Evolutionary conservation across 257 asterid genomes (phyloP).

Genomic region (Verbena officinalis): DNA sequence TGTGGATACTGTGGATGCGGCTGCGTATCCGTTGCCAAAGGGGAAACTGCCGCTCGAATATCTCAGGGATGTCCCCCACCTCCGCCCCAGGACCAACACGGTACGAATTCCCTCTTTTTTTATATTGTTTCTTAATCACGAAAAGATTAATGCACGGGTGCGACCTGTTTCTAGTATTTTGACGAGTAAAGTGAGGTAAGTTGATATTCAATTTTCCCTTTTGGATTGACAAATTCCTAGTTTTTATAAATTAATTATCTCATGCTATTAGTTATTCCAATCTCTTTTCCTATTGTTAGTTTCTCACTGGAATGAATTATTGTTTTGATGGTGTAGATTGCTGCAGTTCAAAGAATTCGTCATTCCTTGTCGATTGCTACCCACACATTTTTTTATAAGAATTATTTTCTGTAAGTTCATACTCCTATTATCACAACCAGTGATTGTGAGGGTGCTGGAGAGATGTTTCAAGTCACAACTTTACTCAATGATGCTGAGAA

Average conservation of each 20-base stretch:
- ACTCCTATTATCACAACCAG: slow-evolving; percentile 94
- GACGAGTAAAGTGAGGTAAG: too few relatives aligned
- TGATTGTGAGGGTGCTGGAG: too few relatives aligned
- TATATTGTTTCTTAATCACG: too few relatives aligned
- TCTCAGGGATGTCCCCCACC: slow-evolving; percentile 80
- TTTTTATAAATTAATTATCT: too few relatives aligned
- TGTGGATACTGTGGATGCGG: slow-evolving; percentile 86
- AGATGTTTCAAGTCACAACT: slow-evolving; percentile 95
- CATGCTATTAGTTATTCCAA: too few relatives aligned
- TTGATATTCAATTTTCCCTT: too few relatives aligned
- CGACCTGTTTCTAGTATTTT: too few relatives aligned
- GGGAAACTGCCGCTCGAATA: slow-evolving; percentile 70
- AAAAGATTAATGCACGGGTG: too few relatives aligned
- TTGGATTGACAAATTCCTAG: too few relatives aligned
- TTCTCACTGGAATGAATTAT: too few relatives aligned
- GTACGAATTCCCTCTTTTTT: slow-evolving; percentile 47
- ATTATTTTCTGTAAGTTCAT: slow-evolving; percentile 84
- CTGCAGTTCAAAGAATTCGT: slow-evolving; percentile 87
- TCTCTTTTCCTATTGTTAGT: too few relatives aligned
- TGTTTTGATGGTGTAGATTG: slow-evolving; percentile 50
- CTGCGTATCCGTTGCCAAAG: slow-evolving; percentile 86
- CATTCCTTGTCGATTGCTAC: slow-evolving; percentile 89
- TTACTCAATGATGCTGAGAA: slow-evolving; percentile 72
- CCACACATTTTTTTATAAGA: slow-evolving; percentile 88
- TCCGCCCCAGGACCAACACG: slow-evolving; percentile 85